A percentile compares a stretch with the other conserved stretches of the same genome.
Evolutionary conservation across 208 protist species (phyloP).

Genomic region (Phytomonas serpens): DNA sequence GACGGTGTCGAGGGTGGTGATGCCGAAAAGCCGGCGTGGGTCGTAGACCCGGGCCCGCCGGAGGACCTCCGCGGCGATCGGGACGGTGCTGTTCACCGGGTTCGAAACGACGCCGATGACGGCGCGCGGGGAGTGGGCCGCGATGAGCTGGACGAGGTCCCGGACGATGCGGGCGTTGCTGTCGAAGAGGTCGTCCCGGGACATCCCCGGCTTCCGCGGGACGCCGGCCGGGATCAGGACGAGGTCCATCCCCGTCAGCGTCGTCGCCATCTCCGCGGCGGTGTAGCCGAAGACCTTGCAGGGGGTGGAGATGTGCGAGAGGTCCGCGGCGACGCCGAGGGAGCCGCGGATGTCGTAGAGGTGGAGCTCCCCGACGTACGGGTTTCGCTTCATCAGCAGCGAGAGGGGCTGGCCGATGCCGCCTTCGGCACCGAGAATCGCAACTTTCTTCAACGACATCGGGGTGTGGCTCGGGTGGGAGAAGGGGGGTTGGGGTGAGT

Average conservation of each 20-base stretch:
- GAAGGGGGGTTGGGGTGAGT: neutral
- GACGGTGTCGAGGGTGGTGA: conserved; percentile 90
- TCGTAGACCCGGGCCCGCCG: conserved; percentile 90
- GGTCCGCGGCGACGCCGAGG: conserved; percentile 82
- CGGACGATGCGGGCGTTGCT: conserved; percentile 92
- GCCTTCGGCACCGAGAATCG: conserved; percentile 92
- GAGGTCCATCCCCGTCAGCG: conserved; percentile 55
- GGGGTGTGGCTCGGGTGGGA: neutral
- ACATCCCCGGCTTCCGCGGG: conserved; percentile 96
- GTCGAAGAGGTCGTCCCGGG: conserved; percentile 95
- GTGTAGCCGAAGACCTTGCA: conserved; percentile 70
- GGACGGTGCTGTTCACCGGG: conserved; percentile 96
- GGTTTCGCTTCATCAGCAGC: conserved; percentile 87
- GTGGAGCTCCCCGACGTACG: conserved; percentile 61
- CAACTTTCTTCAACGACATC: conserved; percentile 34
- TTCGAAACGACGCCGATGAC: conserved; percentile 91
- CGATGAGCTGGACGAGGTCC: conserved; percentile 77
- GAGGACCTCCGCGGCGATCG: conserved; percentile 89
- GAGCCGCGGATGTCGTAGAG: conserved; percentile 89
- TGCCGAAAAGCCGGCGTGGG: conserved; percentile 82
- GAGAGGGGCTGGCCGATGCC: conserved; percentile 96
- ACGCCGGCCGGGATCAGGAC: conserved; percentile 94
- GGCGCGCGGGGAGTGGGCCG: conserved; percentile 42
- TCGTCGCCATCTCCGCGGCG: conserved; percentile 15
- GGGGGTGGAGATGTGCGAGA: conserved; percentile 81